Conservation (phyloP, 2,329 filamentous ascomycete genomes). For the Sordariomycetes sp. region DNA sequence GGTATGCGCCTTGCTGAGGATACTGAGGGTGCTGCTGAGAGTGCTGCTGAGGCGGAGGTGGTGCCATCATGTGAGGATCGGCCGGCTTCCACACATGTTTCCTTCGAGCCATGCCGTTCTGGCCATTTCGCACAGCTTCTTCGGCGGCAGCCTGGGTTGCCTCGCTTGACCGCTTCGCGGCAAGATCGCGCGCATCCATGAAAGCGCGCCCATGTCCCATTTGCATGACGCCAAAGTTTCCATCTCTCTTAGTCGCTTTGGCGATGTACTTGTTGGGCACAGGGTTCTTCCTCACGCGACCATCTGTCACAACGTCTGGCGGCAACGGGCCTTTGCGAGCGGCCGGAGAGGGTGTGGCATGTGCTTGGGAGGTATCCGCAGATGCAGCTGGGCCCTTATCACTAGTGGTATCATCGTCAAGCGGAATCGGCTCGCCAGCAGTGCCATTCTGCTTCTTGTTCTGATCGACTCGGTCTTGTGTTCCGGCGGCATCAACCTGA, state of each 20-base stretch:
- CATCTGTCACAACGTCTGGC: too few species aligned
- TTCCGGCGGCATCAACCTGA: too few species aligned
- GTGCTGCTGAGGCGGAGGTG: slow-evolving; percentile 1
- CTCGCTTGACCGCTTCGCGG: slow-evolving; percentile 53
- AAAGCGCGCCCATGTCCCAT: slow-evolving; percentile 41
- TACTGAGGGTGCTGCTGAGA: background rate
- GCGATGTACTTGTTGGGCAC: slow-evolving; percentile 55
- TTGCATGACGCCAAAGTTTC: slow-evolving; percentile 56
- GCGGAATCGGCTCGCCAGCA: too few species aligned
- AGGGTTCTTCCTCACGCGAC: slow-evolving; percentile 38
- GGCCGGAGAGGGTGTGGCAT: too few species aligned
- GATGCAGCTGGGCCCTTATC: too few species aligned
- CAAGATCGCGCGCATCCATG: slow-evolving; percentile 38
- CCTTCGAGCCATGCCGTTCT: slow-evolving; percentile 38
- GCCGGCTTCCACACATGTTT: slow-evolving; percentile 23
- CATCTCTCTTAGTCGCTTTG: slow-evolving; percentile 45
- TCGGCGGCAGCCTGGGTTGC: slow-evolving; percentile 49
- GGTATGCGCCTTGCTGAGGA: background rate
- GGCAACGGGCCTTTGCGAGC: too few species aligned
- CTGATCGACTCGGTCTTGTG: too few species aligned
- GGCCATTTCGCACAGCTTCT: slow-evolving; percentile 43
- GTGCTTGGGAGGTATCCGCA: too few species aligned
- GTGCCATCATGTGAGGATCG: background rate
- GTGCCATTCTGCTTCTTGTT: too few species aligned
- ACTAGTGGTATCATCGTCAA: too few species aligned